Evolutionary conservation across 441 rosid genomes (phyloP).

Genomic region (Geranium incanum): DNA sequence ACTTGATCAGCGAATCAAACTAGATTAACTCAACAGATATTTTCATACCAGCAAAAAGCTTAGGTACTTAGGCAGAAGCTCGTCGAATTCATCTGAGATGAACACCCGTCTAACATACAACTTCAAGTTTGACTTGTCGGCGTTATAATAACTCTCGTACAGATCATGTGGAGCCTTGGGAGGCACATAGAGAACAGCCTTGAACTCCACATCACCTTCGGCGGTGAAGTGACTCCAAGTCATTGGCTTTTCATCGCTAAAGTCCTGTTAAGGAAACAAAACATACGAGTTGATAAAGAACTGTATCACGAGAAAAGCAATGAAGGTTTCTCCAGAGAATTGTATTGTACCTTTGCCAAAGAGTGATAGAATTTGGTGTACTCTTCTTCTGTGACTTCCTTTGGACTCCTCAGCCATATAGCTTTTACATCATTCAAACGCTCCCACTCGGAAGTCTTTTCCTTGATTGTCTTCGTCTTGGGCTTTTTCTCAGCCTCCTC

Average conservation of each 20-base stretch:
- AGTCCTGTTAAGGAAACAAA: slow-evolving; percentile 53
- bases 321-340: too few relatives aligned
- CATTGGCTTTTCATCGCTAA: slow-evolving; percentile 16
- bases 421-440: slow-evolving; percentile 90
- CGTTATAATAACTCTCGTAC: slow-evolving; percentile 82
- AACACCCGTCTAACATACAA: slow-evolving; percentile 85
- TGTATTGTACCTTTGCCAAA: slow-evolving; percentile 57
- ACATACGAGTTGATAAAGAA: slow-evolving; percentile 15
- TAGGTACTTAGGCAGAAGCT: slow-evolving; percentile 80
- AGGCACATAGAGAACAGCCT: slow-evolving; percentile 85
- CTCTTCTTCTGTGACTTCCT: slow-evolving; percentile 86
- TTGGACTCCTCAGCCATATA: slow-evolving; percentile 88
- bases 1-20: too few relatives aligned
- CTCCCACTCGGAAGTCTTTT: slow-evolving; percentile 79
- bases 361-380: slow-evolving; percentile 76
- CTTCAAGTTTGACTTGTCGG: slow-evolving; percentile 77
- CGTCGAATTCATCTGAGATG: slow-evolving; percentile 93
- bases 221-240: slow-evolving; percentile 89
- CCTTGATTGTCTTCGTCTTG: slow-evolving; percentile 69
- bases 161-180: slow-evolving; percentile 88
- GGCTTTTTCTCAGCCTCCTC: slow-evolving; percentile 67
- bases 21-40: too few relatives aligned
- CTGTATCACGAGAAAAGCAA: not conserved
- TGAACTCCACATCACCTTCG: slow-evolving; percentile 96
- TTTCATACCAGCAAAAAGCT: slow-evolving; percentile 67